Evolutionary conservation across 106 monocot genomes (phyloP).

Genomic region (Phalaenopsis equestris): DNA sequence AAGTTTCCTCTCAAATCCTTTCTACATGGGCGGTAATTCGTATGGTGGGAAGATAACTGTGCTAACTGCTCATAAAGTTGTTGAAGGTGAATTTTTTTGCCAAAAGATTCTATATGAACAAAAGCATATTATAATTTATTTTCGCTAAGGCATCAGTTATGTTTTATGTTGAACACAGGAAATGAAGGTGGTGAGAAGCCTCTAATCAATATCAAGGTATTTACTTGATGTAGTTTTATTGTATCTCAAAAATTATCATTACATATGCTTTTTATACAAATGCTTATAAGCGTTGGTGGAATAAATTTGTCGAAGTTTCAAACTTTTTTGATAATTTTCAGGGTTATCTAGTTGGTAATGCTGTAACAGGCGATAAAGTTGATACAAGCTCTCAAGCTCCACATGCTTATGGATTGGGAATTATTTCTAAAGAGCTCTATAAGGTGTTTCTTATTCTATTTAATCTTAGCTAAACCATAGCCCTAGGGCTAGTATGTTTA

Average conservation of each 20-base stretch:
- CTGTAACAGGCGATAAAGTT: conserved; percentile 7
- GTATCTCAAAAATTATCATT: too few species aligned
- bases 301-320: too few species aligned
- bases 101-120: background rate
- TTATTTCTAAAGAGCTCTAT: conserved; percentile 33
- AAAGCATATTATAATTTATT: background rate
- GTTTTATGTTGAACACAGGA: too few species aligned
- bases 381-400: conserved; percentile 4
- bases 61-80: conserved; percentile 8
- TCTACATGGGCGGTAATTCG: conserved; percentile 68
- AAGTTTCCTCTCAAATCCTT: conserved; percentile 40
- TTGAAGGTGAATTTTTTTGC: background rate
- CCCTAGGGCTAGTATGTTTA: too few species aligned
- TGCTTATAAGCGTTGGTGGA: too few species aligned
- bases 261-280: too few species aligned
- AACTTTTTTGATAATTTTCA: too few species aligned
- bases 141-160: too few species aligned
- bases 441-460: conserved; percentile 12
- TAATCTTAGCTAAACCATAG: too few species aligned
- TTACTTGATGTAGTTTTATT: background rate
- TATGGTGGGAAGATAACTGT: conserved; percentile 39
- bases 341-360: conserved; percentile 29
- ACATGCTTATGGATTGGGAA: conserved; percentile 23
- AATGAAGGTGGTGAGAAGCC: too few species aligned
- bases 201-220: too few species aligned